Conservation (phyloP, 768 basidiomycete species). For the Albatrellus ellisii region DNA sequence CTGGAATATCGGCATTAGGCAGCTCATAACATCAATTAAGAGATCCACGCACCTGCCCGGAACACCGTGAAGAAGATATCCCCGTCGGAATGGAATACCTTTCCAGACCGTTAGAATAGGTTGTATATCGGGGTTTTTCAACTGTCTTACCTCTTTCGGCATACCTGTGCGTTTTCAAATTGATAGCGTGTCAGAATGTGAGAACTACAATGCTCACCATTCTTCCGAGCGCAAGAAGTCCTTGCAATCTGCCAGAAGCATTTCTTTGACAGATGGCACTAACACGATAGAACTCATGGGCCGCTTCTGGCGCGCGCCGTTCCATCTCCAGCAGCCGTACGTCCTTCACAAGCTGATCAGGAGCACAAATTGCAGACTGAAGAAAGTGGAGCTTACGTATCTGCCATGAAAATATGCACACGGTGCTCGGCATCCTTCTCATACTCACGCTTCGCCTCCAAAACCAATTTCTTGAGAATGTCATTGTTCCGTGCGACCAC, state of each 20-base stretch:
- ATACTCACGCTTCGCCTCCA: slow-evolving; percentile 81
- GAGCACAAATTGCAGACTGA: slow-evolving; percentile 7
- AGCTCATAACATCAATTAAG: slow-evolving; percentile 1
- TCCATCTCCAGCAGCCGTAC: slow-evolving; percentile 77
- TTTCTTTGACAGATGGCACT: slow-evolving; percentile 82
- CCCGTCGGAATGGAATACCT: slow-evolving; percentile 84
- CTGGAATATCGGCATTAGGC: slow-evolving; percentile 25
- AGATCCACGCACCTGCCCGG: slow-evolving; percentile 51
- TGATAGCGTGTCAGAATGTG: slow-evolving; percentile 11
- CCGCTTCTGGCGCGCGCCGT: slow-evolving; percentile 77
- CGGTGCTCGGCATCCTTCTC: slow-evolving; percentile 87
- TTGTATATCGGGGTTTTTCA: not conserved
- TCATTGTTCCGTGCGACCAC: slow-evolving; percentile 84
- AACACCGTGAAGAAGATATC: slow-evolving; percentile 76
- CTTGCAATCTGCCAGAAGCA: slow-evolving; percentile 78
- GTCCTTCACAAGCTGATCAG: slow-evolving; percentile 27
- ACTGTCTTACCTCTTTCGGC: slow-evolving; percentile 70
- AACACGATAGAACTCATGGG: slow-evolving; percentile 90
- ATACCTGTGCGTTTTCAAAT: slow-evolving; percentile 43
- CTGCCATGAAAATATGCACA: slow-evolving; percentile 81
- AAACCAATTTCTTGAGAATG: slow-evolving; percentile 73
- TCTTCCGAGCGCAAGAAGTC: slow-evolving; percentile 78
- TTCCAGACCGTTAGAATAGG: slow-evolving; percentile 4
- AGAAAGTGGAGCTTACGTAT: slow-evolving; percentile 47
- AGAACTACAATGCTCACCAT: slow-evolving; percentile 39